Evolutionary conservation across 2,329 filamentous ascomycete species (phyloP), one percentile per base, ranked within the genome.

Genomic region (Hypomyces perniciosus): DNA sequence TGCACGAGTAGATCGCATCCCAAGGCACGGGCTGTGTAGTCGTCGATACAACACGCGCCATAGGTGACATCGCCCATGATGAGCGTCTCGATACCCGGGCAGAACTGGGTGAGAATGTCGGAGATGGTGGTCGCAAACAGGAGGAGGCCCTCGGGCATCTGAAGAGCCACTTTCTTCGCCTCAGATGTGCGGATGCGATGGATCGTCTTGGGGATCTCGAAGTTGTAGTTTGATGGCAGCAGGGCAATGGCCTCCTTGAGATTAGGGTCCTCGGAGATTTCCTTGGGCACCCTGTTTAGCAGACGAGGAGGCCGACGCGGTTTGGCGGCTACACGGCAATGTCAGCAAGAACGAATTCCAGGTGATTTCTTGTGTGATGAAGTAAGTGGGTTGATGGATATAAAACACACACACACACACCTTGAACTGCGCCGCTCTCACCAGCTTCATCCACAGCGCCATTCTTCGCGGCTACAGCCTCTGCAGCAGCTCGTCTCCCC

Each of bases 41-140:
- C 93, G 67, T 99, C 93, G 61, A 99, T 96, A 65, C 93, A 99
- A 74, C 93, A 99, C 26, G 93, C 93, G 56, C 93, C 93, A 67
- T 99, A 99, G 1, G 93, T 99, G 40, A 99, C 93, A 66, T 99
- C 93, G 54, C 93, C 93, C 93, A 99, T 99, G 68, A 99, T 99
- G 48, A 97, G 77, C 2, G 92, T 97, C 66, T 95, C 89, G 38
- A 87, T 86, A 1, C 88, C 90, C 0, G 90, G 86, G 64, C 93
- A 99, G 73, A 99, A 99, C 65, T 91, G 87, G 1, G 88, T 89
- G 44, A 99, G 76, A 61, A 99, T 97, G 66, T 99, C 93, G 4
- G 93, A 96, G 59, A 99, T 92, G 34, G 93, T 99, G 28, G 93
- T 97, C 26, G 93, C 93, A 66, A 99, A 99, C 51, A 99, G 76